A percentile compares a stretch with the other conserved stretches of the same genome.
Evolutionary conservation across 2,329 filamentous ascomycete species (phyloP).

Genomic region (Cladosporium sp.): DNA sequence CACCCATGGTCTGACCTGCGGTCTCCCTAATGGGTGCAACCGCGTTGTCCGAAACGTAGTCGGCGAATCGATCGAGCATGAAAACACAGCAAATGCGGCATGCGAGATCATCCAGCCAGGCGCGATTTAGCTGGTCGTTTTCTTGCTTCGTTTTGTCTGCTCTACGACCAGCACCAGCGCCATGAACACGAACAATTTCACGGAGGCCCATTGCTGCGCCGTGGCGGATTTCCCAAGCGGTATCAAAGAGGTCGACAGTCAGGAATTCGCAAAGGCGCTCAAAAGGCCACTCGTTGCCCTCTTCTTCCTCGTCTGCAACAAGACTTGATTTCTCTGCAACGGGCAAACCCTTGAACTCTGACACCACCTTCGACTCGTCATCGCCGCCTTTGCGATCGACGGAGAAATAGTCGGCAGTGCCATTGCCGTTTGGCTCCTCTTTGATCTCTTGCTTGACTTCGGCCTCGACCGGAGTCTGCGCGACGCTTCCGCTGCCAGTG

Average conservation of each 20-base stretch:
- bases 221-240: slow-evolving; percentile 92
- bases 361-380: slow-evolving; percentile 87
- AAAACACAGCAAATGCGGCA: slow-evolving; percentile 92
- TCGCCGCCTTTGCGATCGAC: slow-evolving; percentile 76
- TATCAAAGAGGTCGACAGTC: slow-evolving; percentile 88
- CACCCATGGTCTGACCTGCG: slow-evolving; percentile 88
- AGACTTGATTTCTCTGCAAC: slow-evolving; percentile 82
- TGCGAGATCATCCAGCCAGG: slow-evolving; percentile 92
- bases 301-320: slow-evolving; percentile 69
- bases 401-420: slow-evolving; percentile 75
- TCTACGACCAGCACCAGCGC: slow-evolving; percentile 75
- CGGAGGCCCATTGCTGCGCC: slow-evolving; percentile 93
- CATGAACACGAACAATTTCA: slow-evolving; percentile 89
- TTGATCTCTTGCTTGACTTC: slow-evolving; percentile 60
- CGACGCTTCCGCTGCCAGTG: slow-evolving; percentile 56
- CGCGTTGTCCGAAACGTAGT: slow-evolving; percentile 96
- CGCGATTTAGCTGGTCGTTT: slow-evolving; percentile 75
- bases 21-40: slow-evolving; percentile 95
- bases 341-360: slow-evolving; percentile 86
- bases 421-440: slow-evolving; percentile 46
- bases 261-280: slow-evolving; percentile 92
- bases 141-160: slow-evolving; percentile 65
- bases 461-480: slow-evolving; percentile 48
- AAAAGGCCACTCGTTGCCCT: slow-evolving; percentile 88
- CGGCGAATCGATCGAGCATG: slow-evolving; percentile 95